These are phyloP conservation scores for Fusarium pilosicola DNA, from an alignment of 2,329 filamentous ascomycete genomes.

Conservation along the genomic window DNA sequence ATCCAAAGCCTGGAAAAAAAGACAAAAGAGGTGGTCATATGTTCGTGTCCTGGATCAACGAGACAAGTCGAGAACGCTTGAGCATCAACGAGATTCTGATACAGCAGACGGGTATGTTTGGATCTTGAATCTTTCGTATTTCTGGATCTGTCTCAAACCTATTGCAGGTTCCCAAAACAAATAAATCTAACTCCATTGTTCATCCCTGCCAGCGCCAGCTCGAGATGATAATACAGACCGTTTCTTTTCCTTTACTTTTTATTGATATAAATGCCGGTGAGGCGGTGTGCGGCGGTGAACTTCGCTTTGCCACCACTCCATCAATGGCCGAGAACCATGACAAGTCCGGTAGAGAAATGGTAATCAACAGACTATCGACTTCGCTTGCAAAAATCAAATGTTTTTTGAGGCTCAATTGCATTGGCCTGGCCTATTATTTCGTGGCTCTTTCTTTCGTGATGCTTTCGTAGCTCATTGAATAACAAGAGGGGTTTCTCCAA, in stretches of 20 bases:
- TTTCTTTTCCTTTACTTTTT: slow-evolving; percentile 10
- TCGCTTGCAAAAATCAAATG: slow-evolving; percentile 35
- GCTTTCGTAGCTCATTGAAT: slow-evolving; percentile 22
- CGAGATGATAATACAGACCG: slow-evolving; percentile 36
- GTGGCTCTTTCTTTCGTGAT: background rate
- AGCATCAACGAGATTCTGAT: slow-evolving; percentile 30
- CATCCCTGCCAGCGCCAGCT: slow-evolving; percentile 39
- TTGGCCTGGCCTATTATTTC: background rate
- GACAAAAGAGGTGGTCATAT: slow-evolving; percentile 5
- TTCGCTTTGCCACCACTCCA: background rate
- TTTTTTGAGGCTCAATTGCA: background rate
- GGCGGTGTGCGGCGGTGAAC: background rate
- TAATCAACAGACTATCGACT: slow-evolving; percentile 14
- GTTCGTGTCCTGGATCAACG: slow-evolving; percentile 21
- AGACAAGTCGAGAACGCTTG: slow-evolving; percentile 25
- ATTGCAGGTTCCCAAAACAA: slow-evolving; percentile 21
- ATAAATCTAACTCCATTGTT: slow-evolving; percentile 36
- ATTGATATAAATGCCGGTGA: slow-evolving; percentile 4
- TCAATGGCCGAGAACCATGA: background rate
- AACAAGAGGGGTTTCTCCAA: slow-evolving; percentile 46
- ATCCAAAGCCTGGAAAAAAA: background rate
- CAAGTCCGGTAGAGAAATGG: slow-evolving; percentile 1
- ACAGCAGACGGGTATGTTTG: slow-evolving; percentile 12
- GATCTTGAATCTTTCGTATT: slow-evolving; percentile 20
- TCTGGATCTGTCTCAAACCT: slow-evolving; percentile 28